phyloP scores from a whole-genome alignment of 129 eudicot species.

The Centrapalus pauciflorus region DNA sequence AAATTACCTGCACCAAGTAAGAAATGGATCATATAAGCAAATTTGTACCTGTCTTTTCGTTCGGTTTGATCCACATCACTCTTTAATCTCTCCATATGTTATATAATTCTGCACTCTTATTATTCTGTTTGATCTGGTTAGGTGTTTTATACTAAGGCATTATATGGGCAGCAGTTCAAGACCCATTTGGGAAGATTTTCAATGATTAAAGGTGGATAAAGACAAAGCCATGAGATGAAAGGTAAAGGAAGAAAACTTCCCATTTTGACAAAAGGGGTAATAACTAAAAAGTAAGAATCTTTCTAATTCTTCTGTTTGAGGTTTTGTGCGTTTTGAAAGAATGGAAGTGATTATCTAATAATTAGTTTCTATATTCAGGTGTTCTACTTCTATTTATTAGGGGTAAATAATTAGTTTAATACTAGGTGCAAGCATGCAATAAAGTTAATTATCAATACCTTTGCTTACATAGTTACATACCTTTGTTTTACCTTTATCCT shows the following conservation, averaged over 20 bases:
- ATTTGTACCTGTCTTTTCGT: conserved; percentile 47
- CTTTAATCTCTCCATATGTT: conserved; percentile 39
- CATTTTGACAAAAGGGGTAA: conserved; percentile 11
- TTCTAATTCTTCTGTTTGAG: neutral
- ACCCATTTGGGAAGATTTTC: conserved; percentile 10
- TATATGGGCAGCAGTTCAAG: conserved; percentile 18
- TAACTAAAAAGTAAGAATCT: conserved; percentile 9
- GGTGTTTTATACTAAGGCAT: conserved; percentile 1
- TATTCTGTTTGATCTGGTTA: conserved; percentile 6
- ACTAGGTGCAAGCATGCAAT: too few relatives aligned
- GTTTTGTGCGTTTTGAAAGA: too few relatives aligned
- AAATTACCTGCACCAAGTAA: conserved; percentile 85
- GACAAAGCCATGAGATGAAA: conserved; percentile 16
- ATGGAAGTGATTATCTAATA: too few relatives aligned
- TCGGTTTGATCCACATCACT: conserved; percentile 18
- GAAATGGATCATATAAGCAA: conserved; percentile 65
- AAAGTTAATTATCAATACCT: too few relatives aligned
- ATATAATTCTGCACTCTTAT: conserved; percentile 9
- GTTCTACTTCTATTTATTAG: neutral
- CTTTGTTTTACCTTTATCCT: neutral
- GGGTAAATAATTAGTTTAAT: too few relatives aligned
- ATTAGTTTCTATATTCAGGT: neutral
- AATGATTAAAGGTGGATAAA: conserved; percentile 28
- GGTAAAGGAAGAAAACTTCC: conserved; percentile 2
- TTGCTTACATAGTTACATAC: too few relatives aligned